Evolutionary conservation across 2,329 filamentous ascomycete genomes (phyloP).

Genomic region (Diaporthe ilicicola): DNA sequence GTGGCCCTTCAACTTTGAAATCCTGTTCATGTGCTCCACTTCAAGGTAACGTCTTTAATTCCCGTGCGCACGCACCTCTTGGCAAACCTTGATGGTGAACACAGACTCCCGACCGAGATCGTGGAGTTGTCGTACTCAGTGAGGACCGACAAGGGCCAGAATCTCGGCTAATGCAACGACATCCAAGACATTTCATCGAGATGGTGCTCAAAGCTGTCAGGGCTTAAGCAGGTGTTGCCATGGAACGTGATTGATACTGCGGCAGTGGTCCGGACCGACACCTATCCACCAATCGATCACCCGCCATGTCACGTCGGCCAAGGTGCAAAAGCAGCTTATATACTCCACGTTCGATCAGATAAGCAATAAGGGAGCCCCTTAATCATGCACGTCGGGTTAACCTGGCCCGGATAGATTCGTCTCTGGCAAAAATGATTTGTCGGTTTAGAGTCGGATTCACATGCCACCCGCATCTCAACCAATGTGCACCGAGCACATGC

Average conservation of each 20-base stretch:
- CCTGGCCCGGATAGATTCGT: background rate
- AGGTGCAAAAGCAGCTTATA: background rate
- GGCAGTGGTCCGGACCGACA: background rate
- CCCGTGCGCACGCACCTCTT: background rate
- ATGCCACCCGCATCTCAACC: background rate
- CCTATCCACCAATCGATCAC: constrained; percentile 1
- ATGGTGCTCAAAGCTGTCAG: background rate
- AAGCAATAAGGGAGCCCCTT: background rate
- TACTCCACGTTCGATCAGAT: background rate
- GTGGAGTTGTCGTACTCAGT: too few relatives aligned
- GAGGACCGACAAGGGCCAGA: background rate
- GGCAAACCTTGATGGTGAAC: background rate
- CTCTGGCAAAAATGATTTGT: background rate
- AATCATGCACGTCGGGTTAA: background rate
- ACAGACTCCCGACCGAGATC: background rate
- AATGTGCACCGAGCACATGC: background rate
- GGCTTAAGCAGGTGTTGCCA: background rate
- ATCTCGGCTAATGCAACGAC: background rate
- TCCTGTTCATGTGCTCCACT: background rate
- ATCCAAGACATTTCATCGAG: background rate
- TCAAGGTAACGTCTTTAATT: background rate
- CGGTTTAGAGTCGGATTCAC: background rate
- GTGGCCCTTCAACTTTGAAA: background rate
- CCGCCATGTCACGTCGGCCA: background rate
- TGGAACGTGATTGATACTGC: background rate